Percentiles rank a stretch among this genome's conserved stretches.
These are phyloP conservation scores for Trypanosoma vivax DNA, from an alignment of 208 protist species.

Conservation along the genomic window DNA sequence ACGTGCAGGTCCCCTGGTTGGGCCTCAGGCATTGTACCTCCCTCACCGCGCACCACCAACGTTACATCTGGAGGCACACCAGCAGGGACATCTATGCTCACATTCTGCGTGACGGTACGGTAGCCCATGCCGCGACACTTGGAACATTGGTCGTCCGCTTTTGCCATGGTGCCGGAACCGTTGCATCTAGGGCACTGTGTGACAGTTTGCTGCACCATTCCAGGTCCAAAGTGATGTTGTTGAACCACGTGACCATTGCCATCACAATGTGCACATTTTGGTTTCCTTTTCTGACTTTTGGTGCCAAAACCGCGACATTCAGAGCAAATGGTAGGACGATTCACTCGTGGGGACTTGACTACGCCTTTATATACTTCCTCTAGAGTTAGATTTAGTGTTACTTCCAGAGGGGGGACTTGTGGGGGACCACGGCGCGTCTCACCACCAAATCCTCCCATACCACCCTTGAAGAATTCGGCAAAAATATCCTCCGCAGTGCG, in stretches of 20 bases:
- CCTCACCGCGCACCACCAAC: conserved; percentile 94
- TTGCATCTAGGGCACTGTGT: conserved; percentile 89
- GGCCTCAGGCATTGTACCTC: conserved; percentile 89
- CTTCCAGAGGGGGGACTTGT: conserved; percentile 68
- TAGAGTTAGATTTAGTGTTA: conserved; percentile 68
- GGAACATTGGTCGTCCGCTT: conserved; percentile 92
- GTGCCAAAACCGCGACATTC: conserved; percentile 83
- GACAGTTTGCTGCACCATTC: conserved; percentile 96
- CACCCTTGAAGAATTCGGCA: conserved; percentile 82
- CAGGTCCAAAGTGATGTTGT: conserved; percentile 92
- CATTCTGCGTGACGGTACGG: conserved; percentile 85
- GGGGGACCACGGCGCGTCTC: conserved; percentile 29
- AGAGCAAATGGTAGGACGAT: conserved; percentile 78
- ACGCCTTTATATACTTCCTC: conserved; percentile 84
- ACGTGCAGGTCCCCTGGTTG: conserved; percentile 96
- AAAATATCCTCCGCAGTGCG: conserved; percentile 89
- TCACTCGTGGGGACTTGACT: conserved; percentile 71
- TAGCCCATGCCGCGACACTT: conserved; percentile 94
- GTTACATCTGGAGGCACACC: conserved; percentile 95
- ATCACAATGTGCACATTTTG: conserved; percentile 88
- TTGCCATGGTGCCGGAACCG: conserved; percentile 88
- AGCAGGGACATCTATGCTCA: conserved; percentile 93
- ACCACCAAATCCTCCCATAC: conserved; percentile 71
- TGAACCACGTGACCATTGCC: conserved; percentile 91
- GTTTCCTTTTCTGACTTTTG: conserved; percentile 84